Evolutionary conservation across 23 red algal species (phyloP).

Genomic region (Agarophyton chilense): DNA sequence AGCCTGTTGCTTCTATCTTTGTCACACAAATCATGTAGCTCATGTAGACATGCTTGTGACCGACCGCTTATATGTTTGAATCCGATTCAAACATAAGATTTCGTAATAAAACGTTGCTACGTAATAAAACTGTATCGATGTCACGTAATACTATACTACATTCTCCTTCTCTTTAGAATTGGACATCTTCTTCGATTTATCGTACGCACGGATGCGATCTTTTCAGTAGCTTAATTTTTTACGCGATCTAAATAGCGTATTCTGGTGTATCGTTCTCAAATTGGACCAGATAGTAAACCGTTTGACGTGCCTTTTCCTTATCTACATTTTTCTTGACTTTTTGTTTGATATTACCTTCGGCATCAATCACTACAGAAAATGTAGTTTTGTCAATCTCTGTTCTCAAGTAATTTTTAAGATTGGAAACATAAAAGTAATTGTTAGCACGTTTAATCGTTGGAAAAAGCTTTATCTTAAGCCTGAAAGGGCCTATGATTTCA

Average conservation of each 20-base stretch:
- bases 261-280: not conserved
- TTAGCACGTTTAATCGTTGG: conserved; percentile 31
- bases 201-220: not conserved
- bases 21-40: too few species aligned
- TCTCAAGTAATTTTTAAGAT: conserved; percentile 9
- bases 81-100: too few species aligned
- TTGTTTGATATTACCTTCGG: conserved; percentile 42
- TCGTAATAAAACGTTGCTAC: too few species aligned
- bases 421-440: conserved; percentile 33
- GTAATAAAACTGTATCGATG: too few species aligned
- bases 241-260: conserved; percentile 20
- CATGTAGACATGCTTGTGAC: too few species aligned
- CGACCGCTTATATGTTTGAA: too few species aligned
- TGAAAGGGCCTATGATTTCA: not conserved
- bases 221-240: conserved; percentile 4
- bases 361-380: conserved; percentile 39
- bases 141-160: too few species aligned
- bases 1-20: not conserved
- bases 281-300: conserved; percentile 12
- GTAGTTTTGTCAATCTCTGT: not conserved
- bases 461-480: conserved; percentile 2
- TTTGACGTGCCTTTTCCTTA: not conserved
- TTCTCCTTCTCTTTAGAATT: too few species aligned
- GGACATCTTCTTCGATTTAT: not conserved
- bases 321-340: conserved; percentile 2